Evolutionary conservation across 352 stramenopile species (phyloP), one percentile per base, ranked within the genome.

Genomic region (Phytophthora pseudosyringae): DNA sequence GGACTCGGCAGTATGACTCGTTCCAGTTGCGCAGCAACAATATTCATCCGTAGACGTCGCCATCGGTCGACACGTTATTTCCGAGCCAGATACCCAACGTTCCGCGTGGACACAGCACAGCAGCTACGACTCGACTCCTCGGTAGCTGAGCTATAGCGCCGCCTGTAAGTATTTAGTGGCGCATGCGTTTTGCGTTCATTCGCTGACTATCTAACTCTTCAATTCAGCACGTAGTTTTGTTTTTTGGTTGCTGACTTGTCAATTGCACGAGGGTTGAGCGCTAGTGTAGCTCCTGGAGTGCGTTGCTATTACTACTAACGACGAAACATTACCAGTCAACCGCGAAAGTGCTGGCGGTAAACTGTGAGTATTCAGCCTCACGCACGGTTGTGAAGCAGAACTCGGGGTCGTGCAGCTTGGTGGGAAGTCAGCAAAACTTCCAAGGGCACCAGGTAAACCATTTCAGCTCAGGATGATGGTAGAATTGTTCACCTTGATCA

Each of bases 1-100:
- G 88, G 1, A 96, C 89, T 51, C 74, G 86, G n/a, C 84, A 97
- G 59, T 97, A 97, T 65, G 90, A 97, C 62, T 81, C 83, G 39
- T 97, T 95, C 73, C 90, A 97, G 65, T 74, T 90, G 65, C 83
- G 89, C 25, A 96, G 83, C 70, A 97, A 97, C 68, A 94, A 95
- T 60, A 97, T 97, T 56, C 72, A 90, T 54, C 78, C 83, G 53
- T 95, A 81, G 54, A 67, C 31, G 40, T 63, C 41, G 12, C 38
- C 41, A 26, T 36, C 9, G 4, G 29, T 56, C 51, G 64, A 51
- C 64, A 41, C 7, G 29, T 38, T 68, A 52, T 64, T 64, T 47
- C 39, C 54, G 45, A 48, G 43, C 26, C 21, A 35, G 57, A 16
- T 56, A 46, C 35, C 21, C 50, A 67, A 67, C 59, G 50, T 53